Evolutionary conservation across 352 stramenopile species (phyloP).

Genomic region (Pythium oligandrum): DNA sequence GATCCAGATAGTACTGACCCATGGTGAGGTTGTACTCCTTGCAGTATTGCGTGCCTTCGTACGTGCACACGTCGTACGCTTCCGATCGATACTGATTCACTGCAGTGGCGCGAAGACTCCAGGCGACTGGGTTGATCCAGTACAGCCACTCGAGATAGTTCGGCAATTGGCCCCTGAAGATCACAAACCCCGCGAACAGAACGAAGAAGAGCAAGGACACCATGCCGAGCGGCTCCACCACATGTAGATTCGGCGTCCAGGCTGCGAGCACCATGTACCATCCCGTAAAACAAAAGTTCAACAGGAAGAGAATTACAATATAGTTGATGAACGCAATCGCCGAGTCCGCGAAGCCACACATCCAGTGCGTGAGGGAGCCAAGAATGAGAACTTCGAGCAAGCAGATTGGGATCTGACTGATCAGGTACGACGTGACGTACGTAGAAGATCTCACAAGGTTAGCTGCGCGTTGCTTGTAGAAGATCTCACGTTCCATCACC

Average conservation of each 20-base stretch:
- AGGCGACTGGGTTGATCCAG: constrained; percentile 37
- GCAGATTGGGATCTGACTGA: constrained; percentile 23
- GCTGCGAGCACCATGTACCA: constrained; percentile 24
- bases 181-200: constrained; percentile 34
- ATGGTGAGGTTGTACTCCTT: constrained; percentile 13
- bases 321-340: constrained; percentile 23
- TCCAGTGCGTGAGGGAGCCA: constrained; percentile 73
- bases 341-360: constrained; percentile 35
- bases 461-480: constrained; percentile 58
- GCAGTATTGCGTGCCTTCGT: constrained; percentile 22
- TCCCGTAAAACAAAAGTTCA: constrained; percentile 22
- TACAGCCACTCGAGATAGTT: constrained; percentile 22
- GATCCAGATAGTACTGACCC: constrained; percentile 20
- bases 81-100: constrained; percentile 23
- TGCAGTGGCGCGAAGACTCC: constrained; percentile 18
- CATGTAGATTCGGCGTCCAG: constrained; percentile 12
- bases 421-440: constrained; percentile 35
- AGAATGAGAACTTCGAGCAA: constrained; percentile 56
- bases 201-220: constrained; percentile 25
- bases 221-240: constrained; percentile 22
- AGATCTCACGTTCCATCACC: constrained; percentile 38
- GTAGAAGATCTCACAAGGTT: constrained; percentile 59
- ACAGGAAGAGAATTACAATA: constrained; percentile 20
- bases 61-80: constrained; percentile 16
- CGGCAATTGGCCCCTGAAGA: constrained; percentile 23